Base-by-base conservation (phyloP, 768 basidiomycete species). In the Amanita subjunquillea region DNA sequence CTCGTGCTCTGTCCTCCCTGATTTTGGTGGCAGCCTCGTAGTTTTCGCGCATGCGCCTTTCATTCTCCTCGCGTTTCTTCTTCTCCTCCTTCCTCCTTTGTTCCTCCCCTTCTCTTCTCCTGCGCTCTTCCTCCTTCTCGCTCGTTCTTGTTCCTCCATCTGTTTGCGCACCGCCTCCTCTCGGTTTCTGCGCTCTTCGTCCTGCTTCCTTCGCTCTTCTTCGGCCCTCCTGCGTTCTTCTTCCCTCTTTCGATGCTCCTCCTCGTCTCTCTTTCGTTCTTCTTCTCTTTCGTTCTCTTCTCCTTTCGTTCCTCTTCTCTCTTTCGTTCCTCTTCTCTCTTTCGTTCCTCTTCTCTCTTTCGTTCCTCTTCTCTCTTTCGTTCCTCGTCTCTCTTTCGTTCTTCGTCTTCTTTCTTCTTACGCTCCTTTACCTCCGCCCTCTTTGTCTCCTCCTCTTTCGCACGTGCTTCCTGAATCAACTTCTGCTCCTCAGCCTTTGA, bases 1-100 rank as follows among this genome's bases (percentile, higher is more conserved):
- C 36, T 23, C 51, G 51, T 2, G 51, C 51, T n/a, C 44, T 43
- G 3, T 53, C 44, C 36, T 53, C 51, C 25, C 51, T 53, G 9
- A 36, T 39, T 27, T 44, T 53, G 6, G 43, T 30, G 6, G 51
- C 42, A 6, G 36, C 30, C 20, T 53, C 51, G 51, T 45, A 46
- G n/a, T 53, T 46, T 23, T 53, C 51, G 3, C 41, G 39, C 36
- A 27, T 34, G 9, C 50, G 25, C 12, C 50, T 41, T 46, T 46
- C 44, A 37, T 23, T 38, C 30, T 48, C 47, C 30, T 48, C 47
- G 25, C 25, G 32, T 48, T 27, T 48, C 34, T 22, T 38, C 20
- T 37, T 48, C 36, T 38, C 34, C 15, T 48, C 47, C 30, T 38
- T 17, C 27, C 44, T 30, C 27, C 47, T 37, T 36, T 22, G 22